Conservation (phyloP, 805 yeast species). For the Hyphopichia homilentoma region DNA sequence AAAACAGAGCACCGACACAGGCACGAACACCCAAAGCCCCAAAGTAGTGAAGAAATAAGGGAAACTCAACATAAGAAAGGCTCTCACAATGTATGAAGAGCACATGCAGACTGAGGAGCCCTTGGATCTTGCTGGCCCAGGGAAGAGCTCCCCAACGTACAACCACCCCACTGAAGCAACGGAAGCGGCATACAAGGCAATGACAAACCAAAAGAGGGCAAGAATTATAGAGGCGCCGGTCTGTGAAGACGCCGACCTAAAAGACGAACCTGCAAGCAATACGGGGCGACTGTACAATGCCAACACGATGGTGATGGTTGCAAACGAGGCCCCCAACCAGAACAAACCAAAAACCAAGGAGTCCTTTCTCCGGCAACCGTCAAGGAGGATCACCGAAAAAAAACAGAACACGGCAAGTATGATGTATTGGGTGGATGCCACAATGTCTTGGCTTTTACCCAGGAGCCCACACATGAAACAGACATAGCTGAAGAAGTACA, state of each 20-base stretch:
- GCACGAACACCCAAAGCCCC: conserved; percentile 38
- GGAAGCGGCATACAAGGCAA: conserved; percentile 45
- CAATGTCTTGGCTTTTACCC: conserved; percentile 24
- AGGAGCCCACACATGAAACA: conserved; percentile 47
- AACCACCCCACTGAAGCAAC: conserved; percentile 47
- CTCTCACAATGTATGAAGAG: conserved; percentile 42
- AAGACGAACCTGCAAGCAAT: conserved; percentile 18
- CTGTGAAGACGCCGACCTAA: conserved; percentile 8
- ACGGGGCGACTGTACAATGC: conserved; percentile 25
- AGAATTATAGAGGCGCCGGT: conserved; percentile 38
- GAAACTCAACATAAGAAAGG: conserved; percentile 32
- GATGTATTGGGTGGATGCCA: conserved; percentile 36
- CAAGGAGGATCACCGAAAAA: conserved; percentile 42
- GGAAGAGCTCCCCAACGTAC: conserved; percentile 48
- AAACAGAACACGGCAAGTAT: conserved; percentile 38
- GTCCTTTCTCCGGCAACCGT: conserved; percentile 45
- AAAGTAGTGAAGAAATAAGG: conserved; percentile 35
- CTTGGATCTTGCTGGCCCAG: conserved; percentile 40
- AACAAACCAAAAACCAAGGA: conserved; percentile 41
- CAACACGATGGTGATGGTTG: conserved; percentile 33
- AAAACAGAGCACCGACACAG: conserved; percentile 32
- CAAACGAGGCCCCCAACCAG: conserved; percentile 32
- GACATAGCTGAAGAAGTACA: conserved; percentile 42
- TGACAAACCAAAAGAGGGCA: conserved; percentile 42
- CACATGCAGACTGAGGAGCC: conserved; percentile 46